Conservation (phyloP, 805 yeast genomes). For the Myxozyma sirexii region DNA sequence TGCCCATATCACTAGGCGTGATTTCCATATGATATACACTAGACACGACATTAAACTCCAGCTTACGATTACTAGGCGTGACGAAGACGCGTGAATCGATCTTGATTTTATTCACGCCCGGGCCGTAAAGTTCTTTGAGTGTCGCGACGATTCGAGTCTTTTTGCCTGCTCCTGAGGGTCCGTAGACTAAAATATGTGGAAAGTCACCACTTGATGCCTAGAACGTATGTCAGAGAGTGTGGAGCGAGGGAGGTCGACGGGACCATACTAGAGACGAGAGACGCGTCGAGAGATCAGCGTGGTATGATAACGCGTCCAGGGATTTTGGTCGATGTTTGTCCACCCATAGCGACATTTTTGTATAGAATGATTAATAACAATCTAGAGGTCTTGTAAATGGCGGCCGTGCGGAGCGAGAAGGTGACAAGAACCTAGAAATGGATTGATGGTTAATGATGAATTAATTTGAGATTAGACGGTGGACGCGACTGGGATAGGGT, state of each 20-base stretch:
- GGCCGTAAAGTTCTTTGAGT: conserved; percentile 76
- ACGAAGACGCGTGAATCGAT: conserved; percentile 86
- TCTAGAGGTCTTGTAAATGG: background rate
- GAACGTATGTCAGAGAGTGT: conserved; percentile 22
- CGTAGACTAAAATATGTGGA: conserved; percentile 90
- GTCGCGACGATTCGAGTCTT: conserved; percentile 88
- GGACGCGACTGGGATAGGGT: too few species aligned
- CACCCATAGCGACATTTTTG: conserved; percentile 88
- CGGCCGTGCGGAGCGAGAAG: too few species aligned
- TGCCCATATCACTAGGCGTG: conserved; percentile 95
- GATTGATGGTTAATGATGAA: background rate
- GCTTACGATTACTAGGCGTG: conserved; percentile 65
- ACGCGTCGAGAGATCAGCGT: conserved; percentile 62
- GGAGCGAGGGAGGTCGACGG: background rate
- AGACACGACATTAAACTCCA: conserved; percentile 91
- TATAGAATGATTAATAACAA: background rate
- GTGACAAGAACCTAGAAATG: too few species aligned
- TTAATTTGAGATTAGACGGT: background rate
- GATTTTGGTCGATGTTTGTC: conserved; percentile 85
- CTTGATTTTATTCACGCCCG: conserved; percentile 78
- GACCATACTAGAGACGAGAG: conserved; percentile 57
- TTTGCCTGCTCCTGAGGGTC: conserved; percentile 97
- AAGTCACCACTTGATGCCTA: conserved; percentile 72
- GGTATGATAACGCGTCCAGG: conserved; percentile 67
- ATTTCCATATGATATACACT: conserved; percentile 90